Base-by-base conservation (phyloP, 441 rosid genomes). In the Arabidopsis hybrid region DNA sequence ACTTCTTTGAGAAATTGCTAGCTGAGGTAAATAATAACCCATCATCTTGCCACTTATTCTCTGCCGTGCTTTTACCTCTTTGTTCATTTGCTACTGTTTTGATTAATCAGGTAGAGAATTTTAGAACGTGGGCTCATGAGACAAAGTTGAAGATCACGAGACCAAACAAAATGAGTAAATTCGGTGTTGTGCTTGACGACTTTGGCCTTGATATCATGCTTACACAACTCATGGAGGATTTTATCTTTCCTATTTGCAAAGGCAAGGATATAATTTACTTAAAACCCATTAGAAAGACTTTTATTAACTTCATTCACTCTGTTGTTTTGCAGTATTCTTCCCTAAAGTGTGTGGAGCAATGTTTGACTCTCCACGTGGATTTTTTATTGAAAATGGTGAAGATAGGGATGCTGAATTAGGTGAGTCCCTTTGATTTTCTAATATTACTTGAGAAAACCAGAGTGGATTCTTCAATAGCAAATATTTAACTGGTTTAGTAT, bases 361-460 rank as follows among this genome's bases (percentile, higher is more conserved):
- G 29, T 81, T 93, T 70, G 97, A 91, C 83, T 89, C 94, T 65
- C 97, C 89, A 76, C 90, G 88, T 84, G 98, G 98, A 57, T 89
- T 85, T 76, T 79, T 84, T 81, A 90, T 87, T 71, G 90, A 90
- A 63, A 85, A 88, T 82, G 93, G 95, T 36, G 67, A 80, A 71
- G 84, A 83, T 69, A 84, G 85, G 75, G 94, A 92, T 78, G 80
- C 85, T 79, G 96, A 87, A 47, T 81, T 87, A 31, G 93, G 97
- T 90, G 79, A 76, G 83, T 58, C 57, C 64, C 47, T n/a, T 60
- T 38, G 14, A 57, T 39, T 17, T 39, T 21, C 16, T 58, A 31
- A n/a, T 4, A 2, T 6, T 53, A 53, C 38, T 53, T 53, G 12
- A 49, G 55, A 50, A 49, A 49, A 21, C 31, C 31, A 50, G 13